Evolutionary conservation across 2,329 filamentous ascomycete species (phyloP).

Genomic region (Aspergillus pseudotamarii): DNA sequence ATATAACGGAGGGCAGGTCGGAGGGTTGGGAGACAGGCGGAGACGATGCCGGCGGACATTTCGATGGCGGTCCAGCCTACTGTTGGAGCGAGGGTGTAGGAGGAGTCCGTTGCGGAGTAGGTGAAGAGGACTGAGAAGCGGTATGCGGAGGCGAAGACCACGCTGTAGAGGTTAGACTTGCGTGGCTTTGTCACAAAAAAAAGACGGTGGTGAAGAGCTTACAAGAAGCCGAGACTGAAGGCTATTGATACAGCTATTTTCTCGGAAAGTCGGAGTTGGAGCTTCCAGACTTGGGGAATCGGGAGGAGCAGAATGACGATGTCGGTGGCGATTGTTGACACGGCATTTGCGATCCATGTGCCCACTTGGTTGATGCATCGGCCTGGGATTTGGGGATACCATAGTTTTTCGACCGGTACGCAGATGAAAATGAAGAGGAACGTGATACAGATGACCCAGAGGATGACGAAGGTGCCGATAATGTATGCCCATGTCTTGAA

Average conservation of each 20-base stretch:
- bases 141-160: slow-evolving; percentile 32
- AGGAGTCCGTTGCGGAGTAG: slow-evolving; percentile 25
- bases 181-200: neutral
- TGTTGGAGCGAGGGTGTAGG: slow-evolving; percentile 32
- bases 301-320: slow-evolving; percentile 29
- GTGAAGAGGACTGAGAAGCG: slow-evolving; percentile 31
- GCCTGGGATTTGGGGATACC: slow-evolving; percentile 29
- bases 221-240: slow-evolving; percentile 30
- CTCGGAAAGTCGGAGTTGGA: slow-evolving; percentile 26
- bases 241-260: slow-evolving; percentile 26
- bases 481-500: slow-evolving; percentile 33
- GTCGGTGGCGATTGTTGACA: slow-evolving; percentile 29
- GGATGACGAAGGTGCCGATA: slow-evolving; percentile 28
- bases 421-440: slow-evolving; percentile 34
- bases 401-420: slow-evolving; percentile 32
- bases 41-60: slow-evolving; percentile 32
- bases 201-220: neutral
- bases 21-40: slow-evolving; percentile 31
- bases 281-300: slow-evolving; percentile 31
- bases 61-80: slow-evolving; percentile 34
- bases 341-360: slow-evolving; percentile 31
- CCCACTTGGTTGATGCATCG: slow-evolving; percentile 31
- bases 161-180: slow-evolving; percentile 15
- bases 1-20: slow-evolving; percentile 27
- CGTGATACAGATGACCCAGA: slow-evolving; percentile 32